Evolutionary conservation across 2,329 filamentous ascomycete genomes (phyloP), one percentile per base, ranked within the genome.

Genomic region (Pestalotiopsis fici): DNA sequence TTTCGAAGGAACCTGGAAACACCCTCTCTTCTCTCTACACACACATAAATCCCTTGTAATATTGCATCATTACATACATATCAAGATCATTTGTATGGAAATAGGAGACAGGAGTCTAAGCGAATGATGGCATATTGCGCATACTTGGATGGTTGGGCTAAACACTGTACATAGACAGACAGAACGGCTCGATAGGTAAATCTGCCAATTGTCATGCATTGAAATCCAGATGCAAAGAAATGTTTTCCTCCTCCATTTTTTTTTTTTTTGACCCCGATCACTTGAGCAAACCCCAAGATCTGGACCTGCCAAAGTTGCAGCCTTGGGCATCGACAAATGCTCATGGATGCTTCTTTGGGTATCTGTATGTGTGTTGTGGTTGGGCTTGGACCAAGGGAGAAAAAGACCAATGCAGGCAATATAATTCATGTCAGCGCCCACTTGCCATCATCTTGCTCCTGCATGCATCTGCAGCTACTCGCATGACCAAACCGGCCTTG

Each of bases 1-100:
- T 68, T 64, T 70, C 67, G 66, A 66, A 68, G 59, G 43, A 68
- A 68, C 69, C 68, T 69, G 65, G 65, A 60, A 70, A 56, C 55
- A 60, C 60, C 66, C 67, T 70, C 68, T 73, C 72, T 71, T 73
- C 72, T 70, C 71, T 72, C 71, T 50, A 18, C 9, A 50, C 62
- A 69, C 70, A 70, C 65, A 68, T 70, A 66, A 66, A 54, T 6
- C 47, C 59, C 35, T 50, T 62, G 59, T 62, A 62, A 62, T 62
- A 25, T 60, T 60, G 57, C 57, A 35, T 37, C 28, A 60, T n/a
- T 35, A 35, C 31, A 35, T 37, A 37, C 57, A 60, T 60, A 60
- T 21, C 25, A 31, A 27, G 57, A 31, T 25, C 31, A 21, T 27
- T 23, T 21, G 31, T 21, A 21, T 21, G n/a, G n/a, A 21, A 60